phyloP scores from a whole-genome alignment of 179 eudicot species.

The Beta macrorhiza region DNA sequence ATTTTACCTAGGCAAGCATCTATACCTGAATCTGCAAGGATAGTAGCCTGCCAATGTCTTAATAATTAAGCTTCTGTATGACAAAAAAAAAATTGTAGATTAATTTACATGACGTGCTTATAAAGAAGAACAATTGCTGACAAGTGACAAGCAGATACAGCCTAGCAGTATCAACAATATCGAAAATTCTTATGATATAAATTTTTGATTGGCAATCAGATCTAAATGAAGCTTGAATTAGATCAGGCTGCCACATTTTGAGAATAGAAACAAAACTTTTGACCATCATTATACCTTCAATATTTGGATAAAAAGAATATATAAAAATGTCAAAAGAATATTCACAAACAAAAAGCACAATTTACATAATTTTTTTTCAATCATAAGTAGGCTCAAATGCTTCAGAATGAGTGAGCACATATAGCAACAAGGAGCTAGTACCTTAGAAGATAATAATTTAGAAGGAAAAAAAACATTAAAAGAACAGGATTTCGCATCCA shows the following conservation, averaged over 20 bases:
- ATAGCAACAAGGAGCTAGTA: not conserved
- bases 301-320: not conserved
- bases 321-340: not conserved
- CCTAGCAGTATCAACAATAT: not conserved
- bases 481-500: not conserved
- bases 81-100: not conserved
- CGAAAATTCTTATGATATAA: not conserved
- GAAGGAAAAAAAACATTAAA: not conserved
- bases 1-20: not conserved
- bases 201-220: not conserved
- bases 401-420: not conserved
- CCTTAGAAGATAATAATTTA: not conserved
- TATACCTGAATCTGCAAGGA: constrained; percentile 24
- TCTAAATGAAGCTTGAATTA: not conserved
- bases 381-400: not conserved
- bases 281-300: not conserved
- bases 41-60: constrained; percentile 5
- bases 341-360: too few species aligned
- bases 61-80: constrained; percentile 16
- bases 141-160: not conserved
- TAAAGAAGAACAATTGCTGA: not conserved
- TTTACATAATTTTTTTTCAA: not conserved
- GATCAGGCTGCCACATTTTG: not conserved
- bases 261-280: not conserved
- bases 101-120: not conserved